Evolutionary conservation across 1,139 yeast species (phyloP).

Genomic region (Candida tropicalis): DNA sequence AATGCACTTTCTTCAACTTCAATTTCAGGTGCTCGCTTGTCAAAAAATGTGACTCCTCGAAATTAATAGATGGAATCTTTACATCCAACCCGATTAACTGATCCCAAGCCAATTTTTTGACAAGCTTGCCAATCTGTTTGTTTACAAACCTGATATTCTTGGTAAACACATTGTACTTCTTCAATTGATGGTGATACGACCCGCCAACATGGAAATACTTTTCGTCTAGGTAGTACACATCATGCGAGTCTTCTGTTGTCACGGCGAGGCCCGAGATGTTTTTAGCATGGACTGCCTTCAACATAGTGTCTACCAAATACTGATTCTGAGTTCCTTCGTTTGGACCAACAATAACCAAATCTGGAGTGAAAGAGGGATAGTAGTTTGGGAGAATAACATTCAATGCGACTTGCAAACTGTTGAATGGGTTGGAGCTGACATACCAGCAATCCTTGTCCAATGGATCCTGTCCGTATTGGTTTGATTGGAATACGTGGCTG

Average conservation of each 20-base stretch:
- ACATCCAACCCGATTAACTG: conserved; percentile 24
- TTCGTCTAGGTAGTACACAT: conserved; percentile 39
- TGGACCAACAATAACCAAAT: conserved; percentile 45
- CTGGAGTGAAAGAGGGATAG: conserved; percentile 34
- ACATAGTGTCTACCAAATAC: conserved; percentile 16
- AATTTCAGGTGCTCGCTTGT: conserved; percentile 18
- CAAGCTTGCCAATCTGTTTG: conserved; percentile 19
- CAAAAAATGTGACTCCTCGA: conserved; percentile 28
- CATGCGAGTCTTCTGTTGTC: conserved; percentile 31
- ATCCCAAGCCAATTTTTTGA: conserved; percentile 17
- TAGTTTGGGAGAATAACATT: conserved; percentile 35
- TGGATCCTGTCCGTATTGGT: conserved; percentile 38
- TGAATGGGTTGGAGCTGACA: conserved; percentile 37
- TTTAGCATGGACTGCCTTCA: conserved; percentile 17
- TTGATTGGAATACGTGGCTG: conserved; percentile 12
- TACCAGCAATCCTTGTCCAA: conserved; percentile 40
- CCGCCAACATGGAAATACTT: conserved; percentile 11
- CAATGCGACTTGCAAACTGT: conserved; percentile 33
- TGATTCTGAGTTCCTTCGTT: conserved; percentile 28
- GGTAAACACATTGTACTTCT: conserved; percentile 27
- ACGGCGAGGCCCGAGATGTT: conserved; percentile 30
- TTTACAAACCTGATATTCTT: conserved; percentile 31
- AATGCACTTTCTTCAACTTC: not conserved
- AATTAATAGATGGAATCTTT: conserved; percentile 36
- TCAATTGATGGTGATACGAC: conserved; percentile 11